Conservation (phyloP, 1,284 basidiomycete genomes). For the Leccinum olivaceoglutinosum region DNA sequence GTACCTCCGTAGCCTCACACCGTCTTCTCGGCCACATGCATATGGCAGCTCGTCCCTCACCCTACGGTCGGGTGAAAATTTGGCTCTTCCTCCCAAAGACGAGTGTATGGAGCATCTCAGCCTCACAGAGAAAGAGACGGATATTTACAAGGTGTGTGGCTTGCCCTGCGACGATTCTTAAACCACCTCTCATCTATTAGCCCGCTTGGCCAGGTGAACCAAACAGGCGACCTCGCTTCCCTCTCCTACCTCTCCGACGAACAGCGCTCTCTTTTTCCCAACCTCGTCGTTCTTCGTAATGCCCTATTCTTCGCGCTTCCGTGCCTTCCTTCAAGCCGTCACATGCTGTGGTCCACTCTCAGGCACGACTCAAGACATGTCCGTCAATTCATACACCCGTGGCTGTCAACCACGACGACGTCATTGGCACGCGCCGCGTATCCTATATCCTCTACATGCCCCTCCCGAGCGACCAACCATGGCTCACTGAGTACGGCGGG, state of each 20-base stretch:
- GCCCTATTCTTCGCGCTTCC: slow-evolving; percentile 87
- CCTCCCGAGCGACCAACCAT: slow-evolving; percentile 65
- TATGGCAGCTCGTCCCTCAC: not conserved
- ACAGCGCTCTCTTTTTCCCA: slow-evolving; percentile 76
- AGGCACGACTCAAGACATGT: slow-evolving; percentile 93
- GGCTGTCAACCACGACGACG: slow-evolving; percentile 97
- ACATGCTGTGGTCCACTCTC: slow-evolving; percentile 93
- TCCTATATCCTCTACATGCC: slow-evolving; percentile 99
- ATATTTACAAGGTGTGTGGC: slow-evolving; percentile 87
- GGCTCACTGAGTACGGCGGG: slow-evolving; percentile 85
- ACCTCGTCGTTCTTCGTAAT: slow-evolving; percentile 79
- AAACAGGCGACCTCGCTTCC: slow-evolving; percentile 95
- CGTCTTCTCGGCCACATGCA: not conserved
- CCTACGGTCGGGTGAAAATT: not conserved
- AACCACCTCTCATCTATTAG: not conserved
- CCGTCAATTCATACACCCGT: slow-evolving; percentile 87
- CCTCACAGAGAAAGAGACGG: slow-evolving; percentile 96
- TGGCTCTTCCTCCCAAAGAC: slow-evolving; percentile 41
- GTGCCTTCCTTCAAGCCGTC: slow-evolving; percentile 79
- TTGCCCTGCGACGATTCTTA: not conserved
- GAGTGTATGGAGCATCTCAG: slow-evolving; percentile 83
- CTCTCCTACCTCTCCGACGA: slow-evolving; percentile 76
- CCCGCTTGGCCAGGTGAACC: slow-evolving; percentile 68
- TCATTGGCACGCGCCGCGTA: slow-evolving; percentile 91
- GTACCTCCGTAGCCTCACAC: not conserved